Evolutionary conservation across 768 basidiomycete species (phyloP), one percentile per base, ranked within the genome.

Genomic region (Boletus pseudo-olivaceus): DNA sequence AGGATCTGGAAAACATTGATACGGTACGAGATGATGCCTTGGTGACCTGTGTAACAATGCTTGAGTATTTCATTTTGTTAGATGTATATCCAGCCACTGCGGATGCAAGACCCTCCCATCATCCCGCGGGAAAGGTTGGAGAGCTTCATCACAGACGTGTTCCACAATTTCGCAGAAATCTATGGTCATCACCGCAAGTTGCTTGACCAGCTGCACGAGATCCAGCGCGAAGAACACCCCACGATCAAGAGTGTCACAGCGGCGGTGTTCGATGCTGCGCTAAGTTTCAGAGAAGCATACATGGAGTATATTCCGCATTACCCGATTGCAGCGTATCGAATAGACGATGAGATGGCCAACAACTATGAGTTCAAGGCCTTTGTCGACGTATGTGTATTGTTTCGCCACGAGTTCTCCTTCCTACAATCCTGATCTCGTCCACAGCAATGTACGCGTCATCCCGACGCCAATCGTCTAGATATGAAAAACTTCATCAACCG

Each of bases 401-500:
- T 17, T 46, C 17, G 7, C 27, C 27, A 2, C 11, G 8, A 19
- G 9, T 5, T 38, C 4, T 46, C 40, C 17, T 19, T 27, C 9
- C n/a, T 19, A 40, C 6, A 5, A 37, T n/a, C 7, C 41, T 64
- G 34, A 66, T 30, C 17, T 37, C 32, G 2, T 38, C 12, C 42
- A 1, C 29, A 80, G 78, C 70, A 75, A 72, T 80, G 76, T 48
- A 71, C 72, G 11, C 83, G 87, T 32, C 85, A 91, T 60, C 82
- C 86, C 0, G 87, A 88, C 54, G 83, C 93, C 1, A 85, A 89
- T 63, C 83, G 87, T 47, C 77, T 92, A 19, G 93, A 94, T 66
- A 88, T 99, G 83, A 93, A 95, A 67, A 87, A 80, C 61, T 99
- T 98, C 73, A 88, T 95, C 65, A 86, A 91, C 62, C 85, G 93